Evolutionary conservation across 2,329 filamentous ascomycete genomes (phyloP).

Genomic region (Fusarium nelsonii): DNA sequence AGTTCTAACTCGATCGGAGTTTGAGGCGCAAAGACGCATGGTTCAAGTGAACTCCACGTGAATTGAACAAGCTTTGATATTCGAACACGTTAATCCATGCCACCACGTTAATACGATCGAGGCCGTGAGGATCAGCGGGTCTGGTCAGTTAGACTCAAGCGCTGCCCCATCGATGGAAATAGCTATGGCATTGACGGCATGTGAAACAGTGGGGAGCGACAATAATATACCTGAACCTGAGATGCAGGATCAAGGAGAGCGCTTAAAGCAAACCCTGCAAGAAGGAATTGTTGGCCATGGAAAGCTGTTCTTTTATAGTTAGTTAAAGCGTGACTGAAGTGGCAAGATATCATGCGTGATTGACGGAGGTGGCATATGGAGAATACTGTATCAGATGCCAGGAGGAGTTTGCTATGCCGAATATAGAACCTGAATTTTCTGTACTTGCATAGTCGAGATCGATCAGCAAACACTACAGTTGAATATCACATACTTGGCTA

Average conservation of each 20-base stretch:
- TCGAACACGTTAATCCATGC: slow-evolving; percentile 6
- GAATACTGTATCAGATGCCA: slow-evolving; percentile 1
- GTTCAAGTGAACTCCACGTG: not conserved
- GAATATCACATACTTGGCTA: not conserved
- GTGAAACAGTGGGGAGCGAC: slow-evolving; percentile 8
- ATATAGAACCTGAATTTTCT: not conserved
- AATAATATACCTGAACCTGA: not conserved
- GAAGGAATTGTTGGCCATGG: not conserved
- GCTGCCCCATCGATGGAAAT: not conserved
- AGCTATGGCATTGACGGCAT: slow-evolving; percentile 1
- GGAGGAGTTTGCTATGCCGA: slow-evolving; percentile 10
- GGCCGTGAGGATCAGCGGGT: not conserved
- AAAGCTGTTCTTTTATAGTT: not conserved
- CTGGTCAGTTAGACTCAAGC: not conserved
- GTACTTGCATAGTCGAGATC: not conserved
- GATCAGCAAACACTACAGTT: slow-evolving; percentile 3
- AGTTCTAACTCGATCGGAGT: not conserved
- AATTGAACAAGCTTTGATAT: not conserved
- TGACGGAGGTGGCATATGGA: slow-evolving; percentile 33
- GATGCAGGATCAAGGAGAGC: slow-evolving; percentile 9
- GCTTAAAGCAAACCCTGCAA: not conserved
- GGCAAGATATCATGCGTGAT: slow-evolving; percentile 21
- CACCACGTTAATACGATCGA: slow-evolving; percentile 2
- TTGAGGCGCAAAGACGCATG: not conserved
- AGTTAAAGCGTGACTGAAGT: slow-evolving; percentile 8